These are phyloP conservation scores for Spongispora temasekensis DNA, from an alignment of 1,284 basidiomycete genomes.

Conservation along the genomic window DNA sequence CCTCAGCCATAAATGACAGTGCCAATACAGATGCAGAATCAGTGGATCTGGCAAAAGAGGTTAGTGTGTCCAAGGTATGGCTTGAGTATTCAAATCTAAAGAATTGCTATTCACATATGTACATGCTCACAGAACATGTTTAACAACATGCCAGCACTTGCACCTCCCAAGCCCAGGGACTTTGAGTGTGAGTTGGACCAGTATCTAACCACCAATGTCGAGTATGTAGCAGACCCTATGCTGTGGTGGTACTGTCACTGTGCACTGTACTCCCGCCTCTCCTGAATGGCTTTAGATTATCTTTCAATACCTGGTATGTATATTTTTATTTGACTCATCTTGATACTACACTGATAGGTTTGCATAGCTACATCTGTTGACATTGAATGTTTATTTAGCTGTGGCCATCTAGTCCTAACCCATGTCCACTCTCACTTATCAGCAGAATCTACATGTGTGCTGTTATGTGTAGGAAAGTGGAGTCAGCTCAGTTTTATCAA, in stretches of 20 bases:
- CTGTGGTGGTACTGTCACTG: background rate
- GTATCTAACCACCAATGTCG: too few species aligned
- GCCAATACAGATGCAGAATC: too few species aligned
- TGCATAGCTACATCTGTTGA: slow-evolving; percentile 28
- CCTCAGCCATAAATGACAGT: too few species aligned
- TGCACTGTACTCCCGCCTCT: background rate
- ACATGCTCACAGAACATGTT: too few species aligned
- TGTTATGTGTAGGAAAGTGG: slow-evolving; percentile 31
- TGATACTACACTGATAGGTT: background rate
- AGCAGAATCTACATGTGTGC: slow-evolving; percentile 19
- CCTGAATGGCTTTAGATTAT: background rate
- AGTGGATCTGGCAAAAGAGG: too few species aligned
- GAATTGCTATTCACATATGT: too few species aligned
- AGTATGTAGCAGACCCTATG: background rate
- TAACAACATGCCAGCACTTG: too few species aligned
- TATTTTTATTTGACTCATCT: background rate
- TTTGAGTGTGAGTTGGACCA: too few species aligned
- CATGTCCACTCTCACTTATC: slow-evolving; percentile 21
- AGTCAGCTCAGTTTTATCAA: slow-evolving; percentile 15
- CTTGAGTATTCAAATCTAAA: too few species aligned
- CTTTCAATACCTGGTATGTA: background rate
- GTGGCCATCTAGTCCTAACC: slow-evolving; percentile 21
- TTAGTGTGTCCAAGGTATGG: too few species aligned
- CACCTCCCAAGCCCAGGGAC: too few species aligned
- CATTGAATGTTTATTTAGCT: slow-evolving; percentile 31